phyloP scores from a whole-genome alignment of 768 basidiomycete species.

The Leccinum pellstonianum region DNA sequence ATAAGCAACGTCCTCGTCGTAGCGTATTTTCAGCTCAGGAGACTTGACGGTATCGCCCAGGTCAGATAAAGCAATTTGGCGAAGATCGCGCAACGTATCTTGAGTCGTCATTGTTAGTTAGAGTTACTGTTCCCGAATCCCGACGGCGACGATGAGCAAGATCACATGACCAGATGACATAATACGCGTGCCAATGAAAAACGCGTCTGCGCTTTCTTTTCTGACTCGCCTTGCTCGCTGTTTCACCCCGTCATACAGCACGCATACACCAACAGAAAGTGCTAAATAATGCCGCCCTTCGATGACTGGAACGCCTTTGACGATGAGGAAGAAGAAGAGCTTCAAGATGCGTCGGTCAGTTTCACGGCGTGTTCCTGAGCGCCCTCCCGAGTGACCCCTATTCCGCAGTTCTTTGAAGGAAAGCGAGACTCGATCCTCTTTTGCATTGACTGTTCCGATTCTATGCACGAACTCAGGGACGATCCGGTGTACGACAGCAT shows the following conservation, averaged over 20 bases:
- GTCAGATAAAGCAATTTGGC: constrained; percentile 30
- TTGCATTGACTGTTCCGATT: constrained; percentile 89
- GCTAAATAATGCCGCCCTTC: constrained; percentile 55
- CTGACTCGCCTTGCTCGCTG: constrained; percentile 3
- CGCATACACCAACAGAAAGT: background rate
- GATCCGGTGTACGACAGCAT: constrained; percentile 63
- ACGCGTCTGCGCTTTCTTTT: background rate
- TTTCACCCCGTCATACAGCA: background rate
- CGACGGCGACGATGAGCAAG: background rate
- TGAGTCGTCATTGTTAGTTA: background rate
- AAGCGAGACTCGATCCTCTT: constrained; percentile 90
- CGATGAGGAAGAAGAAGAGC: constrained; percentile 80
- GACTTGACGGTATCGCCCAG: constrained; percentile 13
- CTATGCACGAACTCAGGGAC: constrained; percentile 77
- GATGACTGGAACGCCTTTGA: constrained; percentile 81
- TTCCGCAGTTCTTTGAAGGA: constrained; percentile 59
- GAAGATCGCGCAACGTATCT: constrained; percentile 27
- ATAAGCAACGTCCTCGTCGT: constrained; percentile 67
- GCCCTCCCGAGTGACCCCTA: constrained; percentile 13
- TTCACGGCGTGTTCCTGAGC: constrained; percentile 10
- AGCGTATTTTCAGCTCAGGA: constrained; percentile 59
- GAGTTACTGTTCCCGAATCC: background rate
- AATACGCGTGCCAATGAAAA: constrained; percentile 20
- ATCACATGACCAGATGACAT: constrained; percentile 26
- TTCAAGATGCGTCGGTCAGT: constrained; percentile 66